Evolutionary conservation across 345 rosid genomes (phyloP), one percentile per base, ranked within the genome.

Genomic region (Viola odorata): DNA sequence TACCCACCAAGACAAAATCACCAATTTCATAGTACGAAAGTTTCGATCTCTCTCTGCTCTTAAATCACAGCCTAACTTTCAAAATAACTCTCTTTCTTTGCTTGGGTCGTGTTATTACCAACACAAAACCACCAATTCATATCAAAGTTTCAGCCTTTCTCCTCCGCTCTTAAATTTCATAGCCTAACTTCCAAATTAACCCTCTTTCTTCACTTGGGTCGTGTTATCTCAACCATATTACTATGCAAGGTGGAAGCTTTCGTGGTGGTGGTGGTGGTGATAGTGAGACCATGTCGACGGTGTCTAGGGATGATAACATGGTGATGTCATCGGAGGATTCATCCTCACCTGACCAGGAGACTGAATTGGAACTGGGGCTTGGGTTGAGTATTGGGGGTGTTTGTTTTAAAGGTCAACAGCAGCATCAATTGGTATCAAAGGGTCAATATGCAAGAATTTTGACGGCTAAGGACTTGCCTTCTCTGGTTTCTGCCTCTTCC

Each of bases 251-350:
- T 61, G 32, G 32, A 23, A 23, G 32, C 32, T 39, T 78, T 64
- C 77, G 60, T 47, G 69, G 64, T 66, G 75, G 71, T 58, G 75
- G 64, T 58, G 81, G 67, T 17, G 72, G 68, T 50, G 74, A 74
- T 53, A 57, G 64, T 58, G 77, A 78, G 12, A 72, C 76, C 2
- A 73, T 74, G 70, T 89, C 91, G 45, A 76, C 89, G 52, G 71
- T 81, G 71, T 85, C 87, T 7, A 78, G 74, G 55, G 66, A 57
- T 13, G 63, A 62, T 12, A 69, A 57, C 60, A 57, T 75, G 49
- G 86, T 70, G 14, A 72, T 82, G 38, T 88, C 96, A 3, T 84
- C 85, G 10, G 96, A 84, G 77, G 96, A 82, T 68, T 91, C 98
- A 48, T 88, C 91, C 38, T 74, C 73, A 65, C 88, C 95, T 0